phyloP scores from a whole-genome alignment of 805 yeast genomes.

The Candida coleopterorum region DNA sequence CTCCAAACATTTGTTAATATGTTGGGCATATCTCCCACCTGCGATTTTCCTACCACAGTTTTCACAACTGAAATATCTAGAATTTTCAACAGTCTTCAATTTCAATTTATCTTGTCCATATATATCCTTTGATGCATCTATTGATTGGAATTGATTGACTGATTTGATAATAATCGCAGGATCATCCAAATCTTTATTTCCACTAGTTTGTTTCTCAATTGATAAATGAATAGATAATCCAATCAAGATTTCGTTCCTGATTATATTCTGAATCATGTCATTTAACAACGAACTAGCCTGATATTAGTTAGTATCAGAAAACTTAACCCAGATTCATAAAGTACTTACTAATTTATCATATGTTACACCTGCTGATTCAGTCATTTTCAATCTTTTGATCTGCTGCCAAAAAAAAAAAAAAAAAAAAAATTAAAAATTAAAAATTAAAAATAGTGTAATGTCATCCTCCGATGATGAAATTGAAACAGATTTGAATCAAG shows the following conservation, averaged over 20 bases:
- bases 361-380: not conserved
- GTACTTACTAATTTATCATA: slow-evolving; percentile 3
- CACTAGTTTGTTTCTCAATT: slow-evolving; percentile 14
- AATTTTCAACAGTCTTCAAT: slow-evolving; percentile 39
- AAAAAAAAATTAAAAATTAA: not conserved
- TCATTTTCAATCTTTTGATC: not conserved
- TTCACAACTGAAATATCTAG: slow-evolving; percentile 66
- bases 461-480: slow-evolving; percentile 6
- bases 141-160: slow-evolving; percentile 6
- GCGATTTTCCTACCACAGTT: slow-evolving; percentile 85
- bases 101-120: slow-evolving; percentile 48
- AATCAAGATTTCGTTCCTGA: slow-evolving; percentile 26
- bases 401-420: not conserved
- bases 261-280: slow-evolving; percentile 29
- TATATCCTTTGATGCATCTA: slow-evolving; percentile 27
- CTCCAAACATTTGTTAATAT: slow-evolving; percentile 82
- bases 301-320: no score
- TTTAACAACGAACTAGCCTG: slow-evolving; percentile 36
- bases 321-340: no score
- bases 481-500: slow-evolving; percentile 5
- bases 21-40: slow-evolving; percentile 90
- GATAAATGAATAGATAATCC: slow-evolving; percentile 21
- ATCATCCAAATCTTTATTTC: not conserved
- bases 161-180: slow-evolving; percentile 11
- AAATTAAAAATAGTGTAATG: no score